A percentile compares a stretch with the other conserved stretches of the same genome.
Evolutionary conservation across 2,329 filamentous ascomycete species (phyloP).

Genomic region (Fusarium piperis): DNA sequence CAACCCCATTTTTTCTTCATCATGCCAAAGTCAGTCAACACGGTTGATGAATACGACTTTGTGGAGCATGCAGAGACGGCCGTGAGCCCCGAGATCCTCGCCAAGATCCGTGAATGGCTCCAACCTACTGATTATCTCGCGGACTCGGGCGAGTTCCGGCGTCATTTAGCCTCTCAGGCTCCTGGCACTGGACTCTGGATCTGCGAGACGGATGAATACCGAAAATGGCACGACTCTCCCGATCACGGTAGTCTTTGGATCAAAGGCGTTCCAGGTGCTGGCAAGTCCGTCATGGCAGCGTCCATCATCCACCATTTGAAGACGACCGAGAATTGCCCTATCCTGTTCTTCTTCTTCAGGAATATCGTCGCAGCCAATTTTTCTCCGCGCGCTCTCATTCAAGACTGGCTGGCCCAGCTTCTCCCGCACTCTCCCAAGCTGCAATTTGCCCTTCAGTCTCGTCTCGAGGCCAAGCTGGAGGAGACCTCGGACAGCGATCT

Average conservation of each 20-base stretch:
- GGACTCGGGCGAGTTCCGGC: constrained; percentile 39
- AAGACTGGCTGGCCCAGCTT: constrained; percentile 39
- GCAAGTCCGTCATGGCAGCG: constrained; percentile 40
- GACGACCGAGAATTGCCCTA: constrained; percentile 25
- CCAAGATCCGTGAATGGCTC: constrained; percentile 38
- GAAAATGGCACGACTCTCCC: constrained; percentile 34
- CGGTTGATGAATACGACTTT: constrained; percentile 32
- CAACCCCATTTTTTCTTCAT: background rate
- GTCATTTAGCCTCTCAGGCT: constrained; percentile 37
- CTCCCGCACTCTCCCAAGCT: constrained; percentile 30
- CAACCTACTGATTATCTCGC: constrained; percentile 43
- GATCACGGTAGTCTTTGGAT: constrained; percentile 40
- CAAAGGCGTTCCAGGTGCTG: constrained; percentile 41
- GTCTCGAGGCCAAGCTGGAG: constrained; percentile 10
- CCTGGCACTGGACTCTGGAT: constrained; percentile 42
- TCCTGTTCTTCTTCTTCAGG: constrained; percentile 39
- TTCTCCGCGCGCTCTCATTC: constrained; percentile 31
- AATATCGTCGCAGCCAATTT: constrained; percentile 39
- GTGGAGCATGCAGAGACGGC: constrained; percentile 27
- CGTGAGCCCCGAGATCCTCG: constrained; percentile 19
- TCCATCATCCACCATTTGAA: constrained; percentile 35
- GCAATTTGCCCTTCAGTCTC: constrained; percentile 31
- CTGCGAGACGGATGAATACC: constrained; percentile 36
- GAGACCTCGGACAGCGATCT: constrained; percentile 37
- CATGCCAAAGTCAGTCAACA: constrained; percentile 30